Conservation (phyloP, 2,329 filamentous ascomycete genomes). For the Incumbomyces delicatus region DNA sequence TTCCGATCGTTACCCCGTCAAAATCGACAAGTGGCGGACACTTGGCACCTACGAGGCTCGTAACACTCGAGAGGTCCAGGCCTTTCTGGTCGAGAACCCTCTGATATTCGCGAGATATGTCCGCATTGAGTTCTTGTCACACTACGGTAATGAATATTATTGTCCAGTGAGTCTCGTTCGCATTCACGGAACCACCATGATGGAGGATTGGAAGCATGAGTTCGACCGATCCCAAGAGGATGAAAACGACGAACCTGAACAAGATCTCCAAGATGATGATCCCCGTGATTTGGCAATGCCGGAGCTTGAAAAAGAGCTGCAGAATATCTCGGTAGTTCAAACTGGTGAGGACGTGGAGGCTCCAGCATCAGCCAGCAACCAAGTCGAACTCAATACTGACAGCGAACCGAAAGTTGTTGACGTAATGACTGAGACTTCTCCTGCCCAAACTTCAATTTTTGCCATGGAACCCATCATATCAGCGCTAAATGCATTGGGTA, state of each 20-base stretch:
- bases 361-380: too few relatives aligned
- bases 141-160: conserved; percentile 95
- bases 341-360: too few relatives aligned
- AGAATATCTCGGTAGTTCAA: conserved; percentile 3
- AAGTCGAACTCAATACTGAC: too few relatives aligned
- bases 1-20: conserved; percentile 88
- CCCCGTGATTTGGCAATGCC: conserved; percentile 10
- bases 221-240: conserved; percentile 56
- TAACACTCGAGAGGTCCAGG: conserved; percentile 87
- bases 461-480: conserved; percentile 5
- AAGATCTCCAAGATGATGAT: conserved; percentile 12
- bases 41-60: conserved; percentile 81
- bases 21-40: conserved; percentile 82
- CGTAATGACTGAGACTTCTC: neutral
- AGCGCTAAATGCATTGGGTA: neutral
- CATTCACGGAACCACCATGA: conserved; percentile 86
- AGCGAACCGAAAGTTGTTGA: neutral
- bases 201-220: conserved; percentile 88
- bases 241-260: conserved; percentile 18
- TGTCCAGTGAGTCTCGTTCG: conserved; percentile 84
- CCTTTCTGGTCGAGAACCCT: conserved; percentile 87
- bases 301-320: conserved; percentile 24
- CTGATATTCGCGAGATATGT: conserved; percentile 94
- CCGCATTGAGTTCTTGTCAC: conserved; percentile 79
- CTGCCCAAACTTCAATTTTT: neutral